A percentile compares a stretch with the other conserved stretches of the same genome.
These are phyloP conservation scores for Heterobasidion annosum DNA, from an alignment of 1,284 basidiomycete genomes.

Conservation along the genomic window DNA sequence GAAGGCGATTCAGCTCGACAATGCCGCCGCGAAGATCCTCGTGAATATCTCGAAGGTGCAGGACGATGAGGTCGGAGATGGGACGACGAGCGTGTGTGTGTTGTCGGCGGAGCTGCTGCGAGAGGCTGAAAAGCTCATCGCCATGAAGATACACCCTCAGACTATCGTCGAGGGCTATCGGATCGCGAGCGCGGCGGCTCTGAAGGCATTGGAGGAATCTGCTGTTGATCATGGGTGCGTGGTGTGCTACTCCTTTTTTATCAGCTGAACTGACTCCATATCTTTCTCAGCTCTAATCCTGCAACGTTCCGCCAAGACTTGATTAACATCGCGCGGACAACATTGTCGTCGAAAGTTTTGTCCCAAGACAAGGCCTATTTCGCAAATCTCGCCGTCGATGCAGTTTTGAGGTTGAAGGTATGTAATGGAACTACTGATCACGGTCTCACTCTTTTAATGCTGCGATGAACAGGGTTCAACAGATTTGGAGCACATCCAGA, in stretches of 20 bases:
- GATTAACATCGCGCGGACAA: slow-evolving; percentile 95
- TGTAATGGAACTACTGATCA: neutral
- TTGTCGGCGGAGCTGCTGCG: slow-evolving; percentile 87
- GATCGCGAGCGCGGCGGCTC: slow-evolving; percentile 82
- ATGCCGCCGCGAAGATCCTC: slow-evolving; percentile 97
- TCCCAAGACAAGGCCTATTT: slow-evolving; percentile 99
- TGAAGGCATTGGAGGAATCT: slow-evolving; percentile 75
- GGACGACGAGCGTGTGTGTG: slow-evolving; percentile 93
- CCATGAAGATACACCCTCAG: slow-evolving; percentile 92
- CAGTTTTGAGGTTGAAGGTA: slow-evolving; percentile 89
- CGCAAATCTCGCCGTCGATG: slow-evolving; percentile 96
- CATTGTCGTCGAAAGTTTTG: slow-evolving; percentile 93
- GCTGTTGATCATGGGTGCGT: slow-evolving; percentile 83
- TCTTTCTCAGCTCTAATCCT: slow-evolving; percentile 50
- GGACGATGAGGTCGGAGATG: slow-evolving; percentile 98
- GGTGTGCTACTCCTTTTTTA: neutral
- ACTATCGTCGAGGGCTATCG: slow-evolving; percentile 99
- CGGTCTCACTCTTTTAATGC: neutral
- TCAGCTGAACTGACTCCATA: neutral
- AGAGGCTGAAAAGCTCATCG: slow-evolving; percentile 95
- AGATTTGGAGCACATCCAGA: slow-evolving; percentile 97
- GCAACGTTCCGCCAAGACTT: slow-evolving; percentile 81
- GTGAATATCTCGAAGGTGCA: slow-evolving; percentile 99
- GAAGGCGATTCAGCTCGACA: slow-evolving; percentile 95
- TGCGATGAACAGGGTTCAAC: slow-evolving; percentile 66